Conservation (phyloP, 805 yeast species). For the Schizosaccharomyces pombe region DNA sequence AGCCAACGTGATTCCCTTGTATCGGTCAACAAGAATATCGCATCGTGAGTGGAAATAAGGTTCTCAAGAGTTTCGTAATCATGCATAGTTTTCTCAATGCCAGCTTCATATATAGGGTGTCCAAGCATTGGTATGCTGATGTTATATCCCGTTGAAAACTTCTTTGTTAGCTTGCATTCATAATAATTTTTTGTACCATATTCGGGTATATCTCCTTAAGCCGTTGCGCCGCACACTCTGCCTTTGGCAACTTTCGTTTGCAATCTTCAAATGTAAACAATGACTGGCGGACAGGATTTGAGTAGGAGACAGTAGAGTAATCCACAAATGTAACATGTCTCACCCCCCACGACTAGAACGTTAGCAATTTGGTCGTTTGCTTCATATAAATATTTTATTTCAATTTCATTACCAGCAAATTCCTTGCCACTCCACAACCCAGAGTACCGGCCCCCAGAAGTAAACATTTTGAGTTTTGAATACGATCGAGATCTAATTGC, state of each 20-base stretch:
- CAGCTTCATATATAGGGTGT: constrained; percentile 35
- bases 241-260: constrained; percentile 53
- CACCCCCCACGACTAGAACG: constrained; percentile 65
- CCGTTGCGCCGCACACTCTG: constrained; percentile 51
- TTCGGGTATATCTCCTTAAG: constrained; percentile 58
- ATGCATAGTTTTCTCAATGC: constrained; percentile 25
- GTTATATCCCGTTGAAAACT: constrained; percentile 28
- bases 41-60: constrained; percentile 48
- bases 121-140: constrained; percentile 92
- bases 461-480: constrained; percentile 39
- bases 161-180: neutral
- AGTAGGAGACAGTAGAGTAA: constrained; percentile 66
- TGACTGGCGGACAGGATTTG: constrained; percentile 91
- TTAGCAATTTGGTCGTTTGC: neutral
- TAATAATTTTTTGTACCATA: constrained; percentile 16
- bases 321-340: constrained; percentile 69
- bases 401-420: constrained; percentile 22
- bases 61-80: constrained; percentile 31
- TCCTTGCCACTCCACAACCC: constrained; percentile 76
- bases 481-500: constrained; percentile 39
- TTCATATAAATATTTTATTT: neutral
- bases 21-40: constrained; percentile 62
- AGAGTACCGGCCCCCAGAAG: constrained; percentile 91
- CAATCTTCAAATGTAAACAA: constrained; percentile 65
- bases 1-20: constrained; percentile 93